phyloP scores from a whole-genome alignment of 129 eudicot species.

The Flaveria sonorensis region DNA sequence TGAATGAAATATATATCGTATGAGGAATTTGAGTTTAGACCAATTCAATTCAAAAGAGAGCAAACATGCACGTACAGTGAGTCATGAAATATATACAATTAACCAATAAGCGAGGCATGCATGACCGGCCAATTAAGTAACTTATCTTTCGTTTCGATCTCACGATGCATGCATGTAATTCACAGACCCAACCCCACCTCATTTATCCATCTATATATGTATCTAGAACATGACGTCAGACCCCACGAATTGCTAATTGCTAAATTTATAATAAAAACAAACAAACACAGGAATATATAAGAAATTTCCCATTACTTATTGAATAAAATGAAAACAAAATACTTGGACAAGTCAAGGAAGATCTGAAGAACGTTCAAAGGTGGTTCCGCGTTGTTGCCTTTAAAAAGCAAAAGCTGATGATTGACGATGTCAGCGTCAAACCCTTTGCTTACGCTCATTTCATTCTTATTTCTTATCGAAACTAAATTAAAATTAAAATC shows the following conservation, averaged over 20 bases:
- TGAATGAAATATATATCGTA: not conserved
- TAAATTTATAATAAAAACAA: not conserved
- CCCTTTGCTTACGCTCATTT: constrained; percentile 37
- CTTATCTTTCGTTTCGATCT: too few species aligned
- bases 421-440: constrained; percentile 18
- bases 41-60: constrained; percentile 39
- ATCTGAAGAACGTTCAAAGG: constrained; percentile 41
- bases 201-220: not conserved
- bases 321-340: too few species aligned
- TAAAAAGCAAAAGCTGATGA: not conserved
- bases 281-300: not conserved
- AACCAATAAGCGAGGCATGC: too few species aligned
- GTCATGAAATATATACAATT: too few species aligned
- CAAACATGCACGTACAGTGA: too few species aligned
- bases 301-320: not conserved
- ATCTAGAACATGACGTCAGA: constrained; percentile 9
- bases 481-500: not conserved
- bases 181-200: too few species aligned
- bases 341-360: constrained; percentile 1
- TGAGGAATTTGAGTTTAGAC: constrained; percentile 20
- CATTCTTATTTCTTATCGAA: not conserved
- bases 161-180: too few species aligned
- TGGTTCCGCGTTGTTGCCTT: constrained; percentile 52
- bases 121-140: too few species aligned
- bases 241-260: too few species aligned